These are phyloP conservation scores for Saccharomyces paradoxus DNA, from an alignment of 805 yeast genomes.

Conservation along the genomic window DNA sequence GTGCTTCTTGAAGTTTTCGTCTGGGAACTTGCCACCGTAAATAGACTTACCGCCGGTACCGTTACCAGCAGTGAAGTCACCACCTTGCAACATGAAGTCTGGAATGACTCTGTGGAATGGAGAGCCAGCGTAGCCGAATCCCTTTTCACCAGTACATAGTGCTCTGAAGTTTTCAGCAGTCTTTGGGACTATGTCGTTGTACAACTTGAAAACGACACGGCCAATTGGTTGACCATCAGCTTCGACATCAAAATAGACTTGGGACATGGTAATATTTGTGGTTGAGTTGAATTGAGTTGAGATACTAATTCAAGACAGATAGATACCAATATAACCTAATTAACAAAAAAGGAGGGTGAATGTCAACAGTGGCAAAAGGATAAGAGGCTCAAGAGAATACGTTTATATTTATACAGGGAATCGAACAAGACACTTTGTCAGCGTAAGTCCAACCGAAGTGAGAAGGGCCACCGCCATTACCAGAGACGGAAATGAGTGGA, in stretches of 20 bases:
- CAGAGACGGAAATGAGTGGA: not conserved
- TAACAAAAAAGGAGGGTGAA: not conserved
- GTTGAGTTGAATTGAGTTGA: not conserved
- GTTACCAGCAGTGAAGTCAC: conserved; percentile 86
- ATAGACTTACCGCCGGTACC: conserved; percentile 97
- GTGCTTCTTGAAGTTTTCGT: conserved; percentile 64
- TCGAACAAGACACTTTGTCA: not conserved
- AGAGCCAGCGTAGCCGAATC: conserved; percentile 85
- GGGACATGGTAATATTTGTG: conserved; percentile 38
- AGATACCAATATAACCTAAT: not conserved
- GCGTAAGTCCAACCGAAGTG: not conserved
- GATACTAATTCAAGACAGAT: not conserved
- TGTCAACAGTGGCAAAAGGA: not conserved
- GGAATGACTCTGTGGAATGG: conserved; percentile 97
- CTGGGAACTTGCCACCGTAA: conserved; percentile 68
- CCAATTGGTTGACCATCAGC: conserved; percentile 73
- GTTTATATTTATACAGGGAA: not conserved
- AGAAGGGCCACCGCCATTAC: not conserved
- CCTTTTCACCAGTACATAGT: conserved; percentile 91
- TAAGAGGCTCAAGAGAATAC: not conserved
- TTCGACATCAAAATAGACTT: conserved; percentile 76
- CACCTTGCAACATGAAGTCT: conserved; percentile 97
- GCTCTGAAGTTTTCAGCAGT: conserved; percentile 96
- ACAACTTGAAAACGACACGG: conserved; percentile 78
- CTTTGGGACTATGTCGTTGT: conserved; percentile 88